phyloP scores from a whole-genome alignment of 2,329 filamentous ascomycete species.

The Sclerotinia spermophila region DNA sequence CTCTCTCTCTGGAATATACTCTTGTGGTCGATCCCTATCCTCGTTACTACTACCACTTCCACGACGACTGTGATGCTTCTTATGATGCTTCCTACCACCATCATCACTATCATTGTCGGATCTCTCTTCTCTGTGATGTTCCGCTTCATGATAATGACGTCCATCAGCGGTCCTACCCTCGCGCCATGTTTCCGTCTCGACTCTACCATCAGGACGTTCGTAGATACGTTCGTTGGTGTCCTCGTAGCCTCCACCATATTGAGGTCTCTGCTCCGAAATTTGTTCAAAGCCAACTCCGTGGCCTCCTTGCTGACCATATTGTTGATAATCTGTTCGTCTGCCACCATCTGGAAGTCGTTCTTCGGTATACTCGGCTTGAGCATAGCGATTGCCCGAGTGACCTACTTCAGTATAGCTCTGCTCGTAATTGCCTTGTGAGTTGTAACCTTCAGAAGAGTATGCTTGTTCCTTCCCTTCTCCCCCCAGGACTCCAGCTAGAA shows the following conservation, averaged over 20 bases:
- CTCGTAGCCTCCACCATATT: constrained; percentile 54
- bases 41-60: constrained; percentile 23
- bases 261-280: constrained; percentile 51
- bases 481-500: constrained; percentile 61
- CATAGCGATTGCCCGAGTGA: constrained; percentile 41
- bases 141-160: constrained; percentile 23
- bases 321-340: constrained; percentile 55
- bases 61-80: constrained; percentile 28
- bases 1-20: constrained; percentile 19
- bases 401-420: constrained; percentile 61
- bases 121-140: constrained; percentile 28
- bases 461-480: constrained; percentile 45
- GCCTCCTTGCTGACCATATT: constrained; percentile 47
- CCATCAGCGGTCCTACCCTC: constrained; percentile 27
- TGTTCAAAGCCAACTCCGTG: constrained; percentile 56
- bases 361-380: constrained; percentile 41
- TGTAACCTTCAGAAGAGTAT: constrained; percentile 50
- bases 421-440: constrained; percentile 58
- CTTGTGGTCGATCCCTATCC: constrained; percentile 22
- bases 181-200: constrained; percentile 30
- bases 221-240: constrained; percentile 54
- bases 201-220: constrained; percentile 38
- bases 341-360: constrained; percentile 57
- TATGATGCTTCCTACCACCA: constrained; percentile 33
- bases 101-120: constrained; percentile 34